Evolutionary conservation across 2,329 filamentous ascomycete species (phyloP).

Genomic region (Neofusicoccum kwambonambiense): DNA sequence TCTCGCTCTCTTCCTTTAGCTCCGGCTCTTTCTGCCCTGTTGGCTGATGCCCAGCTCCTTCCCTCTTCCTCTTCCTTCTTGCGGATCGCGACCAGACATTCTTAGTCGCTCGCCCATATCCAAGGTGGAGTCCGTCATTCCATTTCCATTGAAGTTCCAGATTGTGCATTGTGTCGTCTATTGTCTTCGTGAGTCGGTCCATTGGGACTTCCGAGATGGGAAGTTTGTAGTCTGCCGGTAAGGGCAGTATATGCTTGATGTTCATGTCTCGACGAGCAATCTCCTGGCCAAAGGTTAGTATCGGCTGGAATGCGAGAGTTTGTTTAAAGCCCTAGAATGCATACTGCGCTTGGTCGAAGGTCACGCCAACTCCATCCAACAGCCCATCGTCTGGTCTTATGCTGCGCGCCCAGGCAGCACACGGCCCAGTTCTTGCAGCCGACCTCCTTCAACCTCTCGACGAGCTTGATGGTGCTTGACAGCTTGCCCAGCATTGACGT

Average conservation of each 20-base stretch:
- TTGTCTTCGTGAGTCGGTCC: not conserved
- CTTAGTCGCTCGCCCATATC: slow-evolving; percentile 62
- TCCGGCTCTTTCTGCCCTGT: slow-evolving; percentile 12
- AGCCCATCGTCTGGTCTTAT: slow-evolving; percentile 79
- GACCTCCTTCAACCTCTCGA: slow-evolving; percentile 55
- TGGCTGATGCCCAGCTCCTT: not conserved
- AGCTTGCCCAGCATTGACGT: slow-evolving; percentile 87
- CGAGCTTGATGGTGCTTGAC: slow-evolving; percentile 62
- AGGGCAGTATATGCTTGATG: slow-evolving; percentile 44
- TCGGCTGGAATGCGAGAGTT: slow-evolving; percentile 51
- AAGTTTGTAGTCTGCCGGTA: slow-evolving; percentile 25
- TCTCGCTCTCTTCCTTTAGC: slow-evolving; percentile 33
- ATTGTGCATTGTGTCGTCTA: slow-evolving; percentile 20
- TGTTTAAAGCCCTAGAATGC: not conserved
- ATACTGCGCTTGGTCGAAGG: not conserved
- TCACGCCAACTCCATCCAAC: slow-evolving; percentile 64
- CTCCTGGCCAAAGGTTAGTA: not conserved
- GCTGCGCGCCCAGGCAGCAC: slow-evolving; percentile 71
- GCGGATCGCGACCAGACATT: slow-evolving; percentile 58
- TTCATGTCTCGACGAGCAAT: slow-evolving; percentile 23
- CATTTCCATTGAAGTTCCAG: slow-evolving; percentile 67
- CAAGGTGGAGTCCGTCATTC: slow-evolving; percentile 52
- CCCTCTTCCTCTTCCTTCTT: slow-evolving; percentile 7
- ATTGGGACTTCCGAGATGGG: slow-evolving; percentile 41
- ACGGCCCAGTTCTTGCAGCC: slow-evolving; percentile 65